Base-by-base conservation (phyloP, 139 green algal species). In the Astrephomene gubernaculifera region DNA sequence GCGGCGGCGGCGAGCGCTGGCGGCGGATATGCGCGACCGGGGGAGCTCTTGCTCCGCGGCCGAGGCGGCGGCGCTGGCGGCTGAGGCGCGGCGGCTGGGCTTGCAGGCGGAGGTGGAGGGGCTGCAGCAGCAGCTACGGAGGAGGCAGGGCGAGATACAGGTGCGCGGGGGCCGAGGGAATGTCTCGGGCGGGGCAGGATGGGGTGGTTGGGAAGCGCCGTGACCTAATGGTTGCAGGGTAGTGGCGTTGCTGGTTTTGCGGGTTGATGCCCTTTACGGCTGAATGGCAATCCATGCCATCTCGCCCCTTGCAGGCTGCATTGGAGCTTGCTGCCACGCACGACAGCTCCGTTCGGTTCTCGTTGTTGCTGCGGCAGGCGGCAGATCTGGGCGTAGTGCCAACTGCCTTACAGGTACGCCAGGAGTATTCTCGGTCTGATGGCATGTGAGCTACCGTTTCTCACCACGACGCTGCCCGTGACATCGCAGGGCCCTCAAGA, bases 91-190 rank as follows among this genome's bases (percentile, higher is more conserved):
- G 44, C 21, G 31, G 17, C 5, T 76, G 64, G 79, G 63, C 33
- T n/a, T 75, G 79, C 22, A 17, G 2, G 41, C 6, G 5, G 79
- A 85, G 44, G 79, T 64, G 45, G 44, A 39, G 25, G 79, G 24
- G 44, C 31, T 85, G 27, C 22, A 64, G 44, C 43, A 41, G 43
- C 35, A 69, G 44, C 71, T 76, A 38, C 29, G 36, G 63, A 6
- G 27, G 38, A 71, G 60, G n/a, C 82, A 87, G 71, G 7, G 25
- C 33, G 43, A 36, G 33, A 31, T 83, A 71, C 71, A 86, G 80
- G 80, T 87, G 65, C 24, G 38, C 7, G 22, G 45, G 31, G 14
- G 57, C 12, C 49, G n/a, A n/a, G n/a, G n/a, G n/a, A n/a, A n/a
- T n/a, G n/a, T n/a, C n/a, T n/a, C n/a, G n/a, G n/a, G n/a, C n/a